A percentile compares a stretch with the other conserved stretches of the same genome.
Conservation (phyloP, 2,329 filamentous ascomycete genomes). For the Herpomyces periplanetae region DNA sequence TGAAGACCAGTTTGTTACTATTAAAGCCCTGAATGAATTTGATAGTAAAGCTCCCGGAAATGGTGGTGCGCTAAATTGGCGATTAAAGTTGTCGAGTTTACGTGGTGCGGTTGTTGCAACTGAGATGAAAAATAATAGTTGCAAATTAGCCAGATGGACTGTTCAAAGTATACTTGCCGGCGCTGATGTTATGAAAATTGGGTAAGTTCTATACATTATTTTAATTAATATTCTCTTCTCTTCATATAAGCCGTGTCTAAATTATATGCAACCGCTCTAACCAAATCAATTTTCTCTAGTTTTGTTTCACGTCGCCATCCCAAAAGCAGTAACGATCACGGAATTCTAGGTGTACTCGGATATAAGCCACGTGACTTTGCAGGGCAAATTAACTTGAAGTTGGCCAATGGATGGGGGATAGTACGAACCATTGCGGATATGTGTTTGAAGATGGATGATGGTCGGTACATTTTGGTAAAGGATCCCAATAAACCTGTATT, state of each 20-base stretch:
- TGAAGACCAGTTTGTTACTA: constrained; percentile 57
- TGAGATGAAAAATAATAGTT: constrained; percentile 99
- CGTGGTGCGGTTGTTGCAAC: constrained; percentile 88
- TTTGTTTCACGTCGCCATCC: constrained; percentile 86
- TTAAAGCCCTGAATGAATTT: constrained; percentile 96
- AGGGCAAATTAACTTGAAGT: constrained; percentile 80
- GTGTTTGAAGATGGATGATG: constrained; percentile 34
- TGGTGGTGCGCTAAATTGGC: constrained; percentile 82
- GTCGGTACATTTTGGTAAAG: constrained; percentile 36
- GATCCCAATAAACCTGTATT: constrained; percentile 93
- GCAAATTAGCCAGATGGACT: constrained; percentile 92
- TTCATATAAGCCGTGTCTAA: not conserved
- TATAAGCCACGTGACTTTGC: constrained; percentile 97
- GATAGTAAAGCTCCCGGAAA: constrained; percentile 88
- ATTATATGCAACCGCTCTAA: no score
- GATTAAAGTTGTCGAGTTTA: constrained; percentile 67
- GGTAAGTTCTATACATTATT: constrained; percentile 14
- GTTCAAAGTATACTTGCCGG: constrained; percentile 83
- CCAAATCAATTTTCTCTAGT: no score
- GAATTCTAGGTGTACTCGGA: constrained; percentile 71
- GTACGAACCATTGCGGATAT: constrained; percentile 93
- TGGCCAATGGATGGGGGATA: constrained; percentile 94
- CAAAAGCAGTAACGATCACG: constrained; percentile 64
- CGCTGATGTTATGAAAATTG: constrained; percentile 95
- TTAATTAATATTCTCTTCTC: not conserved